Base-by-base conservation (phyloP, 495 filamentous ascomycete genomes). In the Cudoniella acicularis region DNA sequence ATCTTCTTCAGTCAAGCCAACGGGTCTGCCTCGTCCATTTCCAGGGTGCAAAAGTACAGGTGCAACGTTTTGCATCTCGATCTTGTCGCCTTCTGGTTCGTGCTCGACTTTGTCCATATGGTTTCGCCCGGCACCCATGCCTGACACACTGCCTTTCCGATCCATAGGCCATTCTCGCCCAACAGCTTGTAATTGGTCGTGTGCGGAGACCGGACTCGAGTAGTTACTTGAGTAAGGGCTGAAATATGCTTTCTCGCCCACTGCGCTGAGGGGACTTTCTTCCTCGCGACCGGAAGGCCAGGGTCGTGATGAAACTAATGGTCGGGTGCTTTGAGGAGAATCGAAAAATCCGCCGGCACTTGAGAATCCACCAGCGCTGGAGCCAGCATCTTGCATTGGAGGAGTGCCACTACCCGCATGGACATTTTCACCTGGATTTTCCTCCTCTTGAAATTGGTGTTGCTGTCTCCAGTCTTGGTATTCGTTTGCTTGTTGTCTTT, bases 261-360 rank as follows among this genome's bases (percentile, higher is more conserved):
- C 13, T 8, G 60, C 54, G 26, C 58, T 61, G 2, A 43, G 50
- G n/a, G 58, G 58, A 49, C 50, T 59, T 10, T 52, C 23, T 23
- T 61, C 55, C 8, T 63, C 50, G n/a, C 27, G 11, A 10, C 10
- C 21, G 11, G 21, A 11, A 10, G n/a, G 24, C 56, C 54, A 64
- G 0, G 58, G 11, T 8, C 22, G 25, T 2, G 3, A 24, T 1
- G 11, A 8, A 6, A 50, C 25, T 8, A 66, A 40, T 2, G 64
- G 60, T 22, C 56, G 21, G 30, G 63, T 62, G 40, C 65, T 67
- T 17, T 62, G 47, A 17, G 65, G 65, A n/a, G 23, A 45, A 27
- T 67, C 65, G 43, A 64, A 67, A 42, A 67, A 67, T 3, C 41
- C 52, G 10, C 61, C 56, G n/a, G n/a, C n/a, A n/a, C n/a, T n/a